Evolutionary conservation across 176 grass and related monocot species (phyloP).

Genomic region (Ensete ventricosum): DNA sequence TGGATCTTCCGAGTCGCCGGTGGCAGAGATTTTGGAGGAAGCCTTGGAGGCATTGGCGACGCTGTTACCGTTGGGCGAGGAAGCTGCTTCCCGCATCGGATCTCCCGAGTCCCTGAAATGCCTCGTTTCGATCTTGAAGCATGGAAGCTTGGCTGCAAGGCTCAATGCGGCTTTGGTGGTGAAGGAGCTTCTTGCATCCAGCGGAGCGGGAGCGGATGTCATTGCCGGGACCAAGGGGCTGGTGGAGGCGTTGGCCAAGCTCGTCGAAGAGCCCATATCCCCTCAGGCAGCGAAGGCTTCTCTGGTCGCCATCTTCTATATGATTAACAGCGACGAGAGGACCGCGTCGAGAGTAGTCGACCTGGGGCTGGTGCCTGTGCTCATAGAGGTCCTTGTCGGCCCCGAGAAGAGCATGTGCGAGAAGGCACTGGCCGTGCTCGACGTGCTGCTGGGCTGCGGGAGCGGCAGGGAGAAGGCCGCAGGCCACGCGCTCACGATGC

Average conservation of each 20-base stretch:
- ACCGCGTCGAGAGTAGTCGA: conserved; percentile 14
- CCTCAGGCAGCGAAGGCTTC: conserved; percentile 51
- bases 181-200: conserved; percentile 41
- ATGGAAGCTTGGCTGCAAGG: conserved; percentile 21
- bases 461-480: conserved; percentile 29
- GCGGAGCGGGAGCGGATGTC: conserved; percentile 14
- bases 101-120: conserved; percentile 26
- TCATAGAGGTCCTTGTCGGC: conserved; percentile 54
- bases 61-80: conserved; percentile 48
- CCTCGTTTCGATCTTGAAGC: conserved; percentile 28
- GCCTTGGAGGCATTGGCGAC: conserved; percentile 42
- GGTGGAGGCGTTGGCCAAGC: conserved; percentile 26
- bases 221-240: conserved; percentile 27
- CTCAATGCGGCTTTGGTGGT: conserved; percentile 40
- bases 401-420: conserved; percentile 63
- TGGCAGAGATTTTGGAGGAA: conserved; percentile 22
- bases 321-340: conserved; percentile 6
- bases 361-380: conserved; percentile 32
- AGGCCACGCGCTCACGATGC: conserved; percentile 47
- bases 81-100: conserved; percentile 26
- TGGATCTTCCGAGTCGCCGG: neutral
- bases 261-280: conserved; percentile 45
- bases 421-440: conserved; percentile 71
- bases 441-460: conserved; percentile 34
- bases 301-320: conserved; percentile 48